Evolutionary conservation across 202 grass and related monocot species (phyloP), one percentile per base, ranked within the genome.

Genomic region (Bolboschoenoplectus hybrid): DNA sequence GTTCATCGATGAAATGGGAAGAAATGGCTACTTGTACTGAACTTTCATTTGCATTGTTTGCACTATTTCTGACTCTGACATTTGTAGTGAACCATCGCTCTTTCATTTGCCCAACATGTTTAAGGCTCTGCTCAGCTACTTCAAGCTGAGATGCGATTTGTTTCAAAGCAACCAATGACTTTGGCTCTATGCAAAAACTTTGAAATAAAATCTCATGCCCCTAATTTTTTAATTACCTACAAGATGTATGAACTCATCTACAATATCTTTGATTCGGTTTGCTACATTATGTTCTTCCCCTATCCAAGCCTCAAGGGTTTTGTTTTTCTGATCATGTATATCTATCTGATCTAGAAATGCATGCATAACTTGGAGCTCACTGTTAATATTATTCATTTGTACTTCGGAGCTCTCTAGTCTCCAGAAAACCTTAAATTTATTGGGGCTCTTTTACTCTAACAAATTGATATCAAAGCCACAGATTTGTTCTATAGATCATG

Each of bases 191-290:
- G 35, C 74, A 17, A 56, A 82, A 0, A 2, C 7, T 55, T 55
- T 55, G 1, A 9, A 9, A 55, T 55, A 55, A 10, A 55, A 55
- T 2, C 5, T 1, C 52, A 55, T 12, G 10, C 52, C 52, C 7
- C 52, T 19, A 9, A 43, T 36, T 64, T 82, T 62, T 26, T 81
- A 62, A 6, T 41, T 76, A 64, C 13, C 51, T 32, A 85, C 75
- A 62, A 85, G 51, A 51, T 32, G 0, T 16, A 67, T 44, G 56
- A 81, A 92, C 49, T 86, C 91, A 40, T 90, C 90, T 38, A 87
- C 43, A 10, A 81, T 73, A 85, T 92, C 90, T 10, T 94, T 82
- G 57, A 89, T 85, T 46, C 0, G 46, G 46, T 85, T 81, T 6
- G 92, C 84, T 1, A 88, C 2, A 0, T 76, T 74, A 0, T 81